These are phyloP conservation scores for Phylloporus arenicola DNA, from an alignment of 768 basidiomycete genomes.

Conservation along the genomic window DNA sequence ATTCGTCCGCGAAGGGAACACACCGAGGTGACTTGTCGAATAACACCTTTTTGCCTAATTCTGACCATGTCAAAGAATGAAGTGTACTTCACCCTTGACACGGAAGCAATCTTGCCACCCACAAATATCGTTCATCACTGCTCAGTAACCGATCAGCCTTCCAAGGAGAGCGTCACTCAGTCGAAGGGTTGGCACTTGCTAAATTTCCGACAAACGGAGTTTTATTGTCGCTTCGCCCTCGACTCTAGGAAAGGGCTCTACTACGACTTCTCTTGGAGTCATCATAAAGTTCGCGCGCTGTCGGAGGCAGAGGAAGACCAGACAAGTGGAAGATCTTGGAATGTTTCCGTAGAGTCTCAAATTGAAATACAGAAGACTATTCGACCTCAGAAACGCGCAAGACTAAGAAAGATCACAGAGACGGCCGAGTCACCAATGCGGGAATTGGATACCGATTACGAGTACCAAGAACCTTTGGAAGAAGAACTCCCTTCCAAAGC, in stretches of 20 bases:
- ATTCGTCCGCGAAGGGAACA: conserved; percentile 58
- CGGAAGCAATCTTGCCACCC: conserved; percentile 45
- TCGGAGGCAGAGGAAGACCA: conserved; percentile 21
- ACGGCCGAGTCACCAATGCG: conserved; percentile 16
- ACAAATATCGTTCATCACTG: conserved; percentile 50
- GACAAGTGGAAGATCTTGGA: conserved; percentile 42
- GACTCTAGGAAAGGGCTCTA: conserved; percentile 56
- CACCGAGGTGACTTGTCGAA: conserved; percentile 43
- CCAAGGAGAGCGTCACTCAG: conserved; percentile 6
- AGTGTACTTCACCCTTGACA: conserved; percentile 59
- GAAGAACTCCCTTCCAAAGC: conserved; percentile 14
- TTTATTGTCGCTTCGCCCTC: conserved; percentile 56
- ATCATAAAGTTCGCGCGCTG: conserved; percentile 40
- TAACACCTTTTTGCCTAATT: neutral
- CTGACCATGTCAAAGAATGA: conserved; percentile 50
- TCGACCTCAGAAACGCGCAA: conserved; percentile 17
- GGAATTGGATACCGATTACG: conserved; percentile 20
- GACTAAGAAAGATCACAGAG: conserved; percentile 19
- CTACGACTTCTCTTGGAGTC: conserved; percentile 57
- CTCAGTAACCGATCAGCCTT: conserved; percentile 34
- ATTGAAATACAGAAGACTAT: conserved; percentile 1
- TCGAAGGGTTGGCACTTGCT: conserved; percentile 11
- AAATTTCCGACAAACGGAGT: conserved; percentile 25
- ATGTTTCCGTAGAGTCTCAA: conserved; percentile 32
- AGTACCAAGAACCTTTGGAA: conserved; percentile 15